Evolutionary conservation across 2,329 filamentous ascomycete genomes (phyloP).

Genomic region (Endoconidiophora laricicola): DNA sequence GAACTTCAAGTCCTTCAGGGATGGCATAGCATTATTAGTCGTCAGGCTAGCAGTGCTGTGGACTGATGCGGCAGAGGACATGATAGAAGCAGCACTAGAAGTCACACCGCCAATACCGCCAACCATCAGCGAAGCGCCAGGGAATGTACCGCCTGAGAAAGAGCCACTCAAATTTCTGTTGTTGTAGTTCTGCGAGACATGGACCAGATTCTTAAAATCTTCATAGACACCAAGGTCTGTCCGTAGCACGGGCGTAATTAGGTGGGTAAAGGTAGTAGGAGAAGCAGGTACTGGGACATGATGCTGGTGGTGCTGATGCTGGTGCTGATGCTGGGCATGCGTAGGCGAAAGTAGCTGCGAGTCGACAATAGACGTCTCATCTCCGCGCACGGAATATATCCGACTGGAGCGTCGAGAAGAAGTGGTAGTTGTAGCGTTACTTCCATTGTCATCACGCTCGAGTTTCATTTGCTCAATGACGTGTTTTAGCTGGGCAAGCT

Average conservation of each 20-base stretch:
- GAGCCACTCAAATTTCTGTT: conserved; percentile 27
- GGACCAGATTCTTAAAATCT: conserved; percentile 67
- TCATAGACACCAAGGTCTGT: conserved; percentile 67
- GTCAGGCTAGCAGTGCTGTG: conserved; percentile 28
- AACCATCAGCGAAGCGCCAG: conserved; percentile 34
- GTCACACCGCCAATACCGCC: conserved; percentile 10
- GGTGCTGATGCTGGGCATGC: neutral
- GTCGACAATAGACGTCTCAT: conserved; percentile 20
- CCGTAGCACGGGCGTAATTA: conserved; percentile 68
- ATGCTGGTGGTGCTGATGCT: conserved; percentile 7
- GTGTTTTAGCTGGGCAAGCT: conserved; percentile 74
- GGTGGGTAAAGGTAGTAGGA: conserved; percentile 59
- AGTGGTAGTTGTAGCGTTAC: conserved; percentile 51
- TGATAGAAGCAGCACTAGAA: conserved; percentile 23
- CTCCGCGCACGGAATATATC: conserved; percentile 42
- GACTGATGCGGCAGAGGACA: conserved; percentile 31
- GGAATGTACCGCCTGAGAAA: conserved; percentile 25
- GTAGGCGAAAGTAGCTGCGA: conserved; percentile 9
- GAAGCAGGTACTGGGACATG: conserved; percentile 31
- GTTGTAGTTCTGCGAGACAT: conserved; percentile 44
- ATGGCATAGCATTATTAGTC: conserved; percentile 18
- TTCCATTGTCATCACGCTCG: conserved; percentile 55
- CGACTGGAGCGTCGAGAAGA: conserved; percentile 56
- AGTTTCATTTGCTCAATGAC: conserved; percentile 78
- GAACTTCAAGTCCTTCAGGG: conserved; percentile 79